Conservation (phyloP, 805 yeast genomes). For the Metschnikowia peoriensis region DNA sequence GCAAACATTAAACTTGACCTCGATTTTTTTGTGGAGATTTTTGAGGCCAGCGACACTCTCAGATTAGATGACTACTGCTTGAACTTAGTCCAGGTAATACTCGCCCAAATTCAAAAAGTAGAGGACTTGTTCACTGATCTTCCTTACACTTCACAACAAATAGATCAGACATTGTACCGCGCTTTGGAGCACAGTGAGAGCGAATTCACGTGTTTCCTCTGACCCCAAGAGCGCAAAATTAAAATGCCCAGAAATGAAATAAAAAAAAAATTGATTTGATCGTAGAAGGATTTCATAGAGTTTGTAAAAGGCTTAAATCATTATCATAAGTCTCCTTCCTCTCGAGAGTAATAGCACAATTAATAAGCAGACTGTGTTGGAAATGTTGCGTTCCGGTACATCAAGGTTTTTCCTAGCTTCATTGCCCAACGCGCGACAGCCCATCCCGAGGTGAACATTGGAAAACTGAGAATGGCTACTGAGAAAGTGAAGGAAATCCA, state of each 20-base stretch:
- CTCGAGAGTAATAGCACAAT: no score
- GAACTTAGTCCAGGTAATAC: slow-evolving; percentile 31
- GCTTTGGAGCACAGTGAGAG: slow-evolving; percentile 28
- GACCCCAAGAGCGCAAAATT: not conserved
- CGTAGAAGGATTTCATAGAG: no score
- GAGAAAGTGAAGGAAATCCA: slow-evolving; percentile 9
- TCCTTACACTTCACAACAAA: slow-evolving; percentile 25
- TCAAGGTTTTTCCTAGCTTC: not conserved
- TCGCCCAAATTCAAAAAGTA: slow-evolving; percentile 26
- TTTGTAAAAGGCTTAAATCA: no score
- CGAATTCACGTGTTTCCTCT: slow-evolving; percentile 34
- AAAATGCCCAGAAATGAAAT: not conserved
- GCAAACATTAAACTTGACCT: slow-evolving; percentile 37
- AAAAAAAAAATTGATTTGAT: not conserved
- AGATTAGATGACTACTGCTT: slow-evolving; percentile 34
- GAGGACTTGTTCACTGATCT: slow-evolving; percentile 24
- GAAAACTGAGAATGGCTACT: slow-evolving; percentile 2
- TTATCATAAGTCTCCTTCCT: no score
- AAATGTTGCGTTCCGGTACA: slow-evolving; percentile 1
- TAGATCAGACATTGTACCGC: slow-evolving; percentile 27
- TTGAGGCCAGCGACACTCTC: slow-evolving; percentile 34
- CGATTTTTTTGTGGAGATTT: slow-evolving; percentile 38
- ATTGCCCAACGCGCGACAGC: not conserved
- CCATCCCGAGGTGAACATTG: not conserved
- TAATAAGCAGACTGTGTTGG: not conserved